Conservation (phyloP, 495 filamentous ascomycete genomes). For the Aspergillus ellipticus region DNA sequence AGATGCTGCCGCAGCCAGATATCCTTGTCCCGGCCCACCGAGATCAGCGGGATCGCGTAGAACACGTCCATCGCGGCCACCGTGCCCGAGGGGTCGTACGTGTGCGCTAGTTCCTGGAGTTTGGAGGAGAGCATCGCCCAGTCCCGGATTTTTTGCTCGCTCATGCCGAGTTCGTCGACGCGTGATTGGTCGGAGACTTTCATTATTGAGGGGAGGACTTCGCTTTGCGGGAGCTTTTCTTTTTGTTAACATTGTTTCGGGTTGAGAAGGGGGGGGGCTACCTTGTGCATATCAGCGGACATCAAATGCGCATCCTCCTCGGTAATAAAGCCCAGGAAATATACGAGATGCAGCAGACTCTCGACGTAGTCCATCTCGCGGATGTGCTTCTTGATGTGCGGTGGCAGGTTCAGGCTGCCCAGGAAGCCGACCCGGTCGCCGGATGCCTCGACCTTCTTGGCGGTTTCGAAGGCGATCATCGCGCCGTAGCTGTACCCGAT, state of each 20-base stretch:
- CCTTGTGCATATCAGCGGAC: slow-evolving; percentile 12
- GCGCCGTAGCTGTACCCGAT: slow-evolving; percentile 51
- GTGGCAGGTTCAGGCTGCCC: slow-evolving; percentile 36
- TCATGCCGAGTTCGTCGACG: slow-evolving; percentile 37
- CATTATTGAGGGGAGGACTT: slow-evolving; percentile 28
- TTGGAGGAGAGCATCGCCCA: slow-evolving; percentile 40
- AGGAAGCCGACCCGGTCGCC: slow-evolving; percentile 27
- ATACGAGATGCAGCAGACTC: slow-evolving; percentile 40
- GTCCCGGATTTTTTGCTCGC: slow-evolving; percentile 19
- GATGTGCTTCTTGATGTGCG: slow-evolving; percentile 50
- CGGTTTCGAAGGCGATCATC: slow-evolving; percentile 51
- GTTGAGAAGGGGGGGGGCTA: not conserved
- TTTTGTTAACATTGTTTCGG: too few species aligned
- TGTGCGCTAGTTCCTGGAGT: slow-evolving; percentile 37
- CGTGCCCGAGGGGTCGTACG: slow-evolving; percentile 46
- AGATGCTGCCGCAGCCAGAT: slow-evolving; percentile 42
- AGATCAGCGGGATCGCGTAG: slow-evolving; percentile 37
- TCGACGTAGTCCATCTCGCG: slow-evolving; percentile 43
- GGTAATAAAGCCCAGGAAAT: slow-evolving; percentile 45
- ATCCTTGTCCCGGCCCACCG: slow-evolving; percentile 30
- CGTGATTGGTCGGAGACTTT: slow-evolving; percentile 20
- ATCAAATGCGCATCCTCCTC: slow-evolving; percentile 27
- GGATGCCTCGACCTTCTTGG: slow-evolving; percentile 40
- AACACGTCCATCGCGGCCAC: slow-evolving; percentile 48
- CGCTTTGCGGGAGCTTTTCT: slow-evolving; percentile 1